Base-by-base conservation (phyloP, 768 basidiomycete genomes). In the Boletus bicolor region DNA sequence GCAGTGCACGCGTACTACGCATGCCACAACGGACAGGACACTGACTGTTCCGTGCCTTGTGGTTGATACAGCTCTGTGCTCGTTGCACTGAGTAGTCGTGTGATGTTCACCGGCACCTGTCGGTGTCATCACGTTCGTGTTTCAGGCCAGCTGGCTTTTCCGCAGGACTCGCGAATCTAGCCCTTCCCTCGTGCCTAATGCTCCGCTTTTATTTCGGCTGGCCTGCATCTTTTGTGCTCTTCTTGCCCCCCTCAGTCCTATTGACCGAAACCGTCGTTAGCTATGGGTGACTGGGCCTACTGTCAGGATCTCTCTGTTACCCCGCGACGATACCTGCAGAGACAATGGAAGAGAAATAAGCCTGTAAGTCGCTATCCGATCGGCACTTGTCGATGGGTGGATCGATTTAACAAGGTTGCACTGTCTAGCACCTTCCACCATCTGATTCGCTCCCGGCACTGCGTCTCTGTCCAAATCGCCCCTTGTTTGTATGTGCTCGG, bases 381-480 rank as follows among this genome's bases (percentile, higher is more conserved):
- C 61, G 15, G 35, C 44, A 5, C 36, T 57, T 42, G 19, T 19
- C 34, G 21, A 50, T 44, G 36, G 36, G 49, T 11, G 54, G 51
- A 65, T 58, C 57, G 51, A 55, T 64, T 57, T 56, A 14, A 63
- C 65, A 24, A 60, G 30, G 28, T 32, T 34, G 41, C 46, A 17
- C 12, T 36, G 39, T 57, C 44, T 51, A 82, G 80, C 64, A 78
- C 61, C 68, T 82, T 24, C 68, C 71, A 17, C 74, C 77, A 55
- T 76, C 78, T 32, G 73, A 73, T 59, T 81, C 80, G 30, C 70
- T 81, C 43, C 80, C 80, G 21, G 70, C 71, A 9, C 71, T 81
- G 11, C 74, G 75, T 54, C 68, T 80, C 17, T 63, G 70, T n/a
- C 76, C 63, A 37, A 66, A 71, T 57, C 72, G 77, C 49, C 78